Conservation (phyloP, 176 grass and related monocot genomes). For the Pontederia crassipes region DNA sequence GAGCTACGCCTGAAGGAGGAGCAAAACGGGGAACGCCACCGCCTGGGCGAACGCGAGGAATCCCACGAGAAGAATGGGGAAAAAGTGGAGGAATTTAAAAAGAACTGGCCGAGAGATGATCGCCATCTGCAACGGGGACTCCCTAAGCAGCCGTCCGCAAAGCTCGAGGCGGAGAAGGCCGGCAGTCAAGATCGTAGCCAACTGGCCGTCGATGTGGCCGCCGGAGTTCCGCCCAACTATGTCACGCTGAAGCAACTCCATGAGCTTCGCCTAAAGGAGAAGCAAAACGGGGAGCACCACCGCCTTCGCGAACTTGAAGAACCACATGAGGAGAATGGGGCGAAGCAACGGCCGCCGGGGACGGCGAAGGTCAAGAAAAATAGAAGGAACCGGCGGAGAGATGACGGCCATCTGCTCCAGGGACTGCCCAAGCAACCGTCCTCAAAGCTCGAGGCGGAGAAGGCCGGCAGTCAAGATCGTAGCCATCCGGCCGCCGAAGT, state of each 20-base stretch:
- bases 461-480: neutral
- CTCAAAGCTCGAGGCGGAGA: neutral
- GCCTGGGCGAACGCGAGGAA: neutral
- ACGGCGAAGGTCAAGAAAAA: too few species aligned
- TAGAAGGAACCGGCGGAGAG: too few species aligned
- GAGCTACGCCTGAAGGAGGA: slow-evolving; percentile 2
- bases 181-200: neutral
- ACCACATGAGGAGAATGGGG: neutral
- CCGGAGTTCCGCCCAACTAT: neutral
- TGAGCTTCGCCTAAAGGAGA: neutral
- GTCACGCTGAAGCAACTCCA: slow-evolving; percentile 1
- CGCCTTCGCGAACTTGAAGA: neutral
- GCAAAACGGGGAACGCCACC: neutral
- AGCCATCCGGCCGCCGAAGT: neutral
- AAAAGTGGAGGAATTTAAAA: too few species aligned
- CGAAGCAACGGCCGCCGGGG: too few species aligned
- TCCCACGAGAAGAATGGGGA: too few species aligned
- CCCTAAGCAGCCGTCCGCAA: neutral
- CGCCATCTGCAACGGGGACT: too few species aligned
- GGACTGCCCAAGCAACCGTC: neutral
- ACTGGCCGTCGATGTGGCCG: neutral
- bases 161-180: neutral
- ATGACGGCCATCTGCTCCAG: too few species aligned
- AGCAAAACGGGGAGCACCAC: neutral
- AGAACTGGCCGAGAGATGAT: too few species aligned